phyloP scores from a whole-genome alignment of 139 green algal genomes.

The Closterium sp. region DNA sequence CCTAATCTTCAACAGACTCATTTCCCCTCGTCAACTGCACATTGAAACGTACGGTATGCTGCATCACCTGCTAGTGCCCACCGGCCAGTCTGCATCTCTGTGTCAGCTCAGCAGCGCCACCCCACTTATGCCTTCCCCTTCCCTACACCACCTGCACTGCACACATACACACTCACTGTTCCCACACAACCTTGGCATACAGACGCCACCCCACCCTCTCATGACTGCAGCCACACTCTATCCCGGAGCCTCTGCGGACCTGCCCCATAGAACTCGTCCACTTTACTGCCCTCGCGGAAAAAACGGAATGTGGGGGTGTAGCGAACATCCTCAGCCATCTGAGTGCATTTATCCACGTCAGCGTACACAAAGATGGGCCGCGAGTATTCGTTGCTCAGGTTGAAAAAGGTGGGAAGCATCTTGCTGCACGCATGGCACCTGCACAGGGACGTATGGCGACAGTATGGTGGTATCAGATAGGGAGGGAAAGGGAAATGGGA shows the following conservation, averaged over 20 bases:
- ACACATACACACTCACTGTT: too few relatives aligned
- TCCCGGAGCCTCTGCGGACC: constrained; percentile 43
- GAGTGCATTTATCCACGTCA: constrained; percentile 53
- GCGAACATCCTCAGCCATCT: constrained; percentile 47
- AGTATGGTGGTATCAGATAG: too few relatives aligned
- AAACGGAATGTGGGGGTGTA: constrained; percentile 62
- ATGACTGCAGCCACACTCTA: constrained; percentile 55
- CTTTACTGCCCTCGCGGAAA: constrained; percentile 49
- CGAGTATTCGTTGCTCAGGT: constrained; percentile 43
- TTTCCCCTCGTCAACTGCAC: too few relatives aligned
- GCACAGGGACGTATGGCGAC: background rate
- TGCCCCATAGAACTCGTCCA: constrained; percentile 54
- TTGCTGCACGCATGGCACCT: constrained; percentile 45
- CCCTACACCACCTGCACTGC: background rate
- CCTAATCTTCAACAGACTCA: too few relatives aligned
- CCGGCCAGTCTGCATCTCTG: background rate
- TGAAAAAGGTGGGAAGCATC: constrained; percentile 50
- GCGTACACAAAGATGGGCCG: constrained; percentile 51
- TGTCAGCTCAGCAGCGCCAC: background rate
- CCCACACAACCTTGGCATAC: too few relatives aligned
- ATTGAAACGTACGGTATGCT: too few relatives aligned
- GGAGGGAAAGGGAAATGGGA: background rate
- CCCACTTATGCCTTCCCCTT: background rate
- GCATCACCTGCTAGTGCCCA: too few relatives aligned
- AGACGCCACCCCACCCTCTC: background rate